Evolutionary conservation across 495 filamentous ascomycete species (phyloP).

Genomic region (Talaromyces adpressus): DNA sequence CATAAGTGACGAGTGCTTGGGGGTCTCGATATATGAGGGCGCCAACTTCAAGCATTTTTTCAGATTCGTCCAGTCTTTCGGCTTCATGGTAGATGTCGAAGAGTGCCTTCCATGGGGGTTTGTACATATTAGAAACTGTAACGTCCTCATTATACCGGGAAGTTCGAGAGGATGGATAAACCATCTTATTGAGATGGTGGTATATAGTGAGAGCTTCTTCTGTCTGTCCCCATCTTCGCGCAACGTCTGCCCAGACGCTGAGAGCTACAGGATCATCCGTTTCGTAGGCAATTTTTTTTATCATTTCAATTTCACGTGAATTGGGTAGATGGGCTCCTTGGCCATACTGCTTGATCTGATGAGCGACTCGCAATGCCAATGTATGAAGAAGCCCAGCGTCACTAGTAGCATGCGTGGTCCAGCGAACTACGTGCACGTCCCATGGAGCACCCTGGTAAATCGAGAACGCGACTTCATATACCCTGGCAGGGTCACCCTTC

Average conservation of each 20-base stretch:
- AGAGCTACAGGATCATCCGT: slow-evolving; percentile 25
- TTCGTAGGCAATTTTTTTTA: not conserved
- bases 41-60: slow-evolving; percentile 15
- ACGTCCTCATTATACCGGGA: slow-evolving; percentile 11
- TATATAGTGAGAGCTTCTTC: slow-evolving; percentile 18
- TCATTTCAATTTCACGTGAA: not conserved
- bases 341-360: not conserved
- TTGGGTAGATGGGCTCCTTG: not conserved
- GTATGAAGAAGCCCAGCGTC: not conserved
- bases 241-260: slow-evolving; percentile 22
- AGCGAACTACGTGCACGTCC: not conserved
- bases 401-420: not conserved
- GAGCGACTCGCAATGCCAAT: not conserved
- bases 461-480: not conserved
- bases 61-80: slow-evolving; percentile 7
- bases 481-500: not conserved
- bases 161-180: slow-evolving; percentile 10
- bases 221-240: slow-evolving; percentile 16
- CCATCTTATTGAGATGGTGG: slow-evolving; percentile 17
- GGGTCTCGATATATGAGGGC: slow-evolving; percentile 28
- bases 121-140: not conserved
- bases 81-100: slow-evolving; percentile 14
- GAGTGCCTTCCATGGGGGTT: slow-evolving; percentile 23
- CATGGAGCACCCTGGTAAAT: not conserved
- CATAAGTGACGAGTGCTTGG: slow-evolving; percentile 21